Evolutionary conservation across 331 rosid species (phyloP).

Genomic region (Saraca asoca): DNA sequence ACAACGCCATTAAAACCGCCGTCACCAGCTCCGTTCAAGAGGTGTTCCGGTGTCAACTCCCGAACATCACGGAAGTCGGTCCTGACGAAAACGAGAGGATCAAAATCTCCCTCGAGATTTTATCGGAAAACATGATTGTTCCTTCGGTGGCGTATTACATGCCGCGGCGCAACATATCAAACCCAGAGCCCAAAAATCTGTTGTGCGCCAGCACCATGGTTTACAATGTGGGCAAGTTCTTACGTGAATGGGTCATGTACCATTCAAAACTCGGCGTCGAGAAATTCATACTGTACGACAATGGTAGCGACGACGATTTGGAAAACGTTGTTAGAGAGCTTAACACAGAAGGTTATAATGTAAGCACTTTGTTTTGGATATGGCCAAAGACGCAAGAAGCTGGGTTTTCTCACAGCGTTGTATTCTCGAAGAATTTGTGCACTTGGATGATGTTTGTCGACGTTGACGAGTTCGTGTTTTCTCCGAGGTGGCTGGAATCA

Average conservation of each 20-base stretch:
- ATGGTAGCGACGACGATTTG: constrained; percentile 57
- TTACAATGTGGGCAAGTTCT: constrained; percentile 60
- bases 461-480: constrained; percentile 66
- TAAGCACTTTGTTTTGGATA: constrained; percentile 57
- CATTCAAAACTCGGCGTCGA: constrained; percentile 61
- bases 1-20: constrained; percentile 39
- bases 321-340: constrained; percentile 38
- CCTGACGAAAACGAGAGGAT: constrained; percentile 18
- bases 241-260: constrained; percentile 74
- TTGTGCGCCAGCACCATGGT: constrained; percentile 84
- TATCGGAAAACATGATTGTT: constrained; percentile 34
- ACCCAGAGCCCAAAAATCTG: constrained; percentile 26
- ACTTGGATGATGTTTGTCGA: constrained; percentile 63
- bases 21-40: constrained; percentile 69
- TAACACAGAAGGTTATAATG: constrained; percentile 49
- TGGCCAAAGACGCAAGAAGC: constrained; percentile 86
- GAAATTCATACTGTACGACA: constrained; percentile 64
- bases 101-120: constrained; percentile 55
- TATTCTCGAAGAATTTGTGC: constrained; percentile 45
- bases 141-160: constrained; percentile 67
- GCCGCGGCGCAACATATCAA: constrained; percentile 5
- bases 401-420: constrained; percentile 67
- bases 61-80: constrained; percentile 34
- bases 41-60: constrained; percentile 72
- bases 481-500: constrained; percentile 47